A percentile compares a stretch with the other conserved stretches of the same genome.
Evolutionary conservation across 108 stramenopile species (phyloP).

Genomic region (Nannochloropsis salina): DNA sequence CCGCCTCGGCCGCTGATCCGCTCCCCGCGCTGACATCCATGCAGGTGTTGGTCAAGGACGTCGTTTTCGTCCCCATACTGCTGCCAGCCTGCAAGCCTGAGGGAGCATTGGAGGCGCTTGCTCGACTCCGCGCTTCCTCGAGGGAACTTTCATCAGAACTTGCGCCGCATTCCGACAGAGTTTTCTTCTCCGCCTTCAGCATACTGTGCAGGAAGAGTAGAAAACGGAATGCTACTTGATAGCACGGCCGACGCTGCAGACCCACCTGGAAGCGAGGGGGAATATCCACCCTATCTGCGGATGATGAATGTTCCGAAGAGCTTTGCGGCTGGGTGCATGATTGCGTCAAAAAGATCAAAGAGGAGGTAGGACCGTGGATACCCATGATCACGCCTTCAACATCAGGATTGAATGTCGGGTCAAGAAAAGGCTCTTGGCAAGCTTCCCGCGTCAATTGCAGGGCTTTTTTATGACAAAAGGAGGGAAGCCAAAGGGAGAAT

Average conservation of each 20-base stretch:
- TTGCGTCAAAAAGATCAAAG: conserved; percentile 3
- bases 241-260: not conserved
- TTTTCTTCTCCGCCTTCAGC: not conserved
- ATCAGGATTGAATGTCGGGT: conserved; percentile 11
- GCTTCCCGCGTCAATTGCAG: not conserved
- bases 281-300: not conserved
- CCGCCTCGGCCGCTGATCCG: not conserved
- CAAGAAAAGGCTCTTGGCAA: not conserved
- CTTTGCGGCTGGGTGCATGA: not conserved
- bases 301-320: not conserved
- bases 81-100: not conserved
- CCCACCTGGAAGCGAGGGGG: conserved; percentile 15
- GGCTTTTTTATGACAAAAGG: not conserved
- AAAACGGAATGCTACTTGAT: conserved; percentile 2
- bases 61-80: conserved; percentile 7
- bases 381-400: not conserved
- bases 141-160: not conserved
- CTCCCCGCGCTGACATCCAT: not conserved
- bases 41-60: not conserved
- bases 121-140: not conserved
- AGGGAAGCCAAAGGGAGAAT: not conserved
- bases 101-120: not conserved
- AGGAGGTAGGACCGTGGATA: conserved; percentile 14
- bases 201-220: conserved; percentile 12
- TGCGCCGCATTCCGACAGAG: not conserved